Percentiles rank a stretch among this genome's conserved stretches.
phyloP scores from a whole-genome alignment of 768 basidiomycete genomes.

The Clathrus columnatus region DNA sequence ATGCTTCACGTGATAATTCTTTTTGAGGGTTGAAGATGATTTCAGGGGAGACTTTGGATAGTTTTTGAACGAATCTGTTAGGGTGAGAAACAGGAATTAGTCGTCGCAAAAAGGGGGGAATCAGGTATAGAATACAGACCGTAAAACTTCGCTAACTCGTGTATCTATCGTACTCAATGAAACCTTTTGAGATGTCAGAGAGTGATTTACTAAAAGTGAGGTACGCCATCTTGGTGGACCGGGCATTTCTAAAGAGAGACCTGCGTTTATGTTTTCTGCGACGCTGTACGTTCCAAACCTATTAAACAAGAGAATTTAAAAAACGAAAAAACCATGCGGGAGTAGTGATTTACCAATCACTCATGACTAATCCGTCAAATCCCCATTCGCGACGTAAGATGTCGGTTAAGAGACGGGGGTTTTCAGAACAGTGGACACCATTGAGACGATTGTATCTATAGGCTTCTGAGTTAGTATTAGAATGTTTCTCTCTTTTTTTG shows the following conservation, averaged over 20 bases:
- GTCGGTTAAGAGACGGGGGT: conserved; percentile 45
- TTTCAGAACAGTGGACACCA: conserved; percentile 64
- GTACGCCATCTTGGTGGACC: conserved; percentile 70
- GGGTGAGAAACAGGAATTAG: neutral
- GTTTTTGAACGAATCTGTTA: conserved; percentile 50
- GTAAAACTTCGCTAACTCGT: conserved; percentile 56
- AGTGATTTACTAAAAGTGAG: conserved; percentile 56
- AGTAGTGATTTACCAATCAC: conserved; percentile 54
- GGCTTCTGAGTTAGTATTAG: neutral
- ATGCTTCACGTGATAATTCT: conserved; percentile 33
- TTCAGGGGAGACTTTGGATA: conserved; percentile 54
- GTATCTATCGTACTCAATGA: conserved; percentile 55
- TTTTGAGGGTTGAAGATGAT: conserved; percentile 63
- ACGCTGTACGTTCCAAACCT: conserved; percentile 71
- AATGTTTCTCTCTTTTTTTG: conserved; percentile 13
- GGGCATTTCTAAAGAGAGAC: conserved; percentile 75
- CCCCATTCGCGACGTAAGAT: conserved; percentile 69
- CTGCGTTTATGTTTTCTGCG: conserved; percentile 59
- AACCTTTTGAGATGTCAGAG: conserved; percentile 51
- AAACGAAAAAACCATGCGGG: neutral
- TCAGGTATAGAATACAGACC: conserved; percentile 18
- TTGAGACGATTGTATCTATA: conserved; percentile 66
- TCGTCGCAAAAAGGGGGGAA: neutral
- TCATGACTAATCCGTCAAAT: conserved; percentile 68
- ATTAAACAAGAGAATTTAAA: neutral